phyloP scores from a whole-genome alignment of 345 rosid species.

The Hypericum perforatum region DNA sequence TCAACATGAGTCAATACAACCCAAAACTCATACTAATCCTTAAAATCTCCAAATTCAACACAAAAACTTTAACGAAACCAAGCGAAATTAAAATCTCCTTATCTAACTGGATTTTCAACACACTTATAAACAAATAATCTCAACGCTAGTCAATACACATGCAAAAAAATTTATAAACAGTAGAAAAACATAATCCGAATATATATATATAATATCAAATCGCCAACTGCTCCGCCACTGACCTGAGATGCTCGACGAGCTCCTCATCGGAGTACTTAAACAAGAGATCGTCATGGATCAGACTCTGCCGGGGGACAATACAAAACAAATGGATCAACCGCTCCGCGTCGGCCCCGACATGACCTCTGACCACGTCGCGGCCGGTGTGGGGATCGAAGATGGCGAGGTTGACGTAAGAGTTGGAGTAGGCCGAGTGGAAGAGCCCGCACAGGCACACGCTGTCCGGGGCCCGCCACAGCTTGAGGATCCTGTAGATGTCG shows the following conservation, averaged over 20 bases:
- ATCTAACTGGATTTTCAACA: too few relatives aligned
- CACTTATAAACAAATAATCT: too few relatives aligned
- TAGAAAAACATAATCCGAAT: too few relatives aligned
- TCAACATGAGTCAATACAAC: too few relatives aligned
- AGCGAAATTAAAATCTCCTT: too few relatives aligned
- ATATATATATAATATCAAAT: too few relatives aligned
- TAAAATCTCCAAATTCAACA: too few relatives aligned
- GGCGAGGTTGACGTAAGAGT: conserved; percentile 83
- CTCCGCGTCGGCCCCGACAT: conserved; percentile 80
- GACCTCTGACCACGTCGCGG: conserved; percentile 69
- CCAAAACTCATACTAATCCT: too few relatives aligned
- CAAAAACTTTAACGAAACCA: too few relatives aligned
- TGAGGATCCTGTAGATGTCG: conserved; percentile 73
- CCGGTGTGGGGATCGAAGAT: conserved; percentile 81
- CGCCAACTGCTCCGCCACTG: too few relatives aligned
- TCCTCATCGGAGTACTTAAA: conserved; percentile 63
- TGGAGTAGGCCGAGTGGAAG: conserved; percentile 93
- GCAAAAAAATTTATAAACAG: too few relatives aligned
- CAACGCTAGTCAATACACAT: too few relatives aligned
- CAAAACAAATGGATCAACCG: conserved; percentile 77
- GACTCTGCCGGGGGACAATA: conserved; percentile 61
- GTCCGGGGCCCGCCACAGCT: conserved; percentile 72
- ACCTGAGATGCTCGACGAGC: conserved; percentile 50
- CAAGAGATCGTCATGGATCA: conserved; percentile 79
- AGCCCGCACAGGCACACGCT: conserved; percentile 84